Percentiles rank a stretch among this genome's conserved stretches.
These are phyloP conservation scores for Colletotrichum sp. DNA, from an alignment of 2,329 filamentous ascomycete species.

Conservation along the genomic window DNA sequence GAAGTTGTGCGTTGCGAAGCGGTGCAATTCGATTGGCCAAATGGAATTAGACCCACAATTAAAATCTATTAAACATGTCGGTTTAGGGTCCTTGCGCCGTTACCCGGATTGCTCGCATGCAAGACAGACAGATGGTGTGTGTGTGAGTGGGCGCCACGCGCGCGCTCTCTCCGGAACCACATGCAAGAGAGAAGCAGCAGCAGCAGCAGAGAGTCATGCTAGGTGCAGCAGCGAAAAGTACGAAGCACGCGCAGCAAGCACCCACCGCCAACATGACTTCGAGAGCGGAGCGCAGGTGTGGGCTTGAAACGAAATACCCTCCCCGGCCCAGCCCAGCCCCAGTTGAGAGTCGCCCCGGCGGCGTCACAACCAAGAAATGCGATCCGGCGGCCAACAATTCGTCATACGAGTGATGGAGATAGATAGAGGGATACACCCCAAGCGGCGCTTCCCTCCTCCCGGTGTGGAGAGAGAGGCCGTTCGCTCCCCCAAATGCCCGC, in stretches of 20 bases:
- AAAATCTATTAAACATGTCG: not conserved
- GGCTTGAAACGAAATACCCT: not conserved
- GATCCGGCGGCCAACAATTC: not conserved
- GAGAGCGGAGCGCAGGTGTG: not conserved
- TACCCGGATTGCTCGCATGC: not conserved
- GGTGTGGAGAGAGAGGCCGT: not conserved
- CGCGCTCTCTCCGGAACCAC: not conserved
- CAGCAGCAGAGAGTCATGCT: constrained; percentile 1
- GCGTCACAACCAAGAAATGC: not conserved
- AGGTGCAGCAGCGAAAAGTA: not conserved
- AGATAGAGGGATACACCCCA: not conserved
- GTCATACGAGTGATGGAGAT: not conserved
- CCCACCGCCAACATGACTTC: constrained; percentile 13
- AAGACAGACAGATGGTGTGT: not conserved
- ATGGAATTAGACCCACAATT: fast-evolving
- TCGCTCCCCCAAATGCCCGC: not conserved
- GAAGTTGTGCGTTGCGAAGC: not conserved
- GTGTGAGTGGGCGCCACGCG: not conserved
- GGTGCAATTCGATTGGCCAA: not conserved
- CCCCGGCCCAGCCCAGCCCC: not conserved
- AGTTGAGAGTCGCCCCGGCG: not conserved
- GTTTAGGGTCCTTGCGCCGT: not conserved
- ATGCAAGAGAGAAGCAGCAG: not conserved
- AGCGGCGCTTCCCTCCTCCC: not conserved
- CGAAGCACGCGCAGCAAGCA: not conserved